Conservation (phyloP, 352 stramenopile genomes). For the Thraustochytrium sp. region DNA sequence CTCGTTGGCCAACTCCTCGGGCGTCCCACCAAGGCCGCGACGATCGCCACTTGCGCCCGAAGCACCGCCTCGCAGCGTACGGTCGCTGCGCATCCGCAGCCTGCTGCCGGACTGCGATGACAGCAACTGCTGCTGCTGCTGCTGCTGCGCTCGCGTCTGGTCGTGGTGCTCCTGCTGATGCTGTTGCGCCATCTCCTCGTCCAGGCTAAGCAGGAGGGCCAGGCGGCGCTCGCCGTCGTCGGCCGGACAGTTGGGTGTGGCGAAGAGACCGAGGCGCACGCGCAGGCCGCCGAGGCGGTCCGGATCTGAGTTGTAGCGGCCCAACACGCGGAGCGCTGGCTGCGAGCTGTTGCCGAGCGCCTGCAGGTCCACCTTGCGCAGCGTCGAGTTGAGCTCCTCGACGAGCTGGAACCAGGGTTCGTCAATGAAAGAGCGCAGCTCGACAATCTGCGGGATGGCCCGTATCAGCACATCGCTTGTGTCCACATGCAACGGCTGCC, state of each 20-base stretch:
- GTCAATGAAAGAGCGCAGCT: slow-evolving; percentile 39
- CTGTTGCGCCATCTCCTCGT: slow-evolving; percentile 10
- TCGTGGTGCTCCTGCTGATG: background rate
- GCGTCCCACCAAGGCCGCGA: background rate
- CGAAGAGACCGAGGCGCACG: slow-evolving; percentile 24
- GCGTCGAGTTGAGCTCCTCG: background rate
- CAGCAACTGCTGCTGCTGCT: background rate
- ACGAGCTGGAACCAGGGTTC: slow-evolving; percentile 5
- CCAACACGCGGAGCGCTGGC: slow-evolving; percentile 17
- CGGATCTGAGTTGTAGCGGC: background rate
- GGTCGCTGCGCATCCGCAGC: background rate
- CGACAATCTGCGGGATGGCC: slow-evolving; percentile 26
- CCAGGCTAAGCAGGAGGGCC: background rate
- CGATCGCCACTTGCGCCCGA: too few species aligned
- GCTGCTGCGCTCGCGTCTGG: background rate
- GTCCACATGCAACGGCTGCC: background rate
- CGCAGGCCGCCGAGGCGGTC: background rate
- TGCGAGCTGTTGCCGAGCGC: background rate
- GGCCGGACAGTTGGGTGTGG: background rate
- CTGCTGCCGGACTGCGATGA: background rate
- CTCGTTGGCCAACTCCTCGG: background rate
- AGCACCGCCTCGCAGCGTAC: background rate
- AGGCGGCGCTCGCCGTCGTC: background rate
- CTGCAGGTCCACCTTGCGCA: background rate
- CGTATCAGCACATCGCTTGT: background rate